Conservation (phyloP, 106 monocot genomes). For the Chionographis japonica region DNA sequence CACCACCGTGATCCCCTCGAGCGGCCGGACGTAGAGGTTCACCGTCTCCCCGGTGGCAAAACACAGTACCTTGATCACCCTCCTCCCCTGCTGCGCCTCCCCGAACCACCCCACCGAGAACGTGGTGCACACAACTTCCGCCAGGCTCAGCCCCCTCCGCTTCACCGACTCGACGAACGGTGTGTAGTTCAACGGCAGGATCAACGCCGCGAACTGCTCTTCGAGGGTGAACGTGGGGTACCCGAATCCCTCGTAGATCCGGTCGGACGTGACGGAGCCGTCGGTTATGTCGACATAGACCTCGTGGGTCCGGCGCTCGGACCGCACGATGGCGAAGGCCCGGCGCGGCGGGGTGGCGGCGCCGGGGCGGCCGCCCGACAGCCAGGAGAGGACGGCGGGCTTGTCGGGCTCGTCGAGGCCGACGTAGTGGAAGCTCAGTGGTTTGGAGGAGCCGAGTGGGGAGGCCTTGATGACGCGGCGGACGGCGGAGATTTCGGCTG, state of each 20-base stretch:
- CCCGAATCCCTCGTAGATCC: constrained; percentile 30
- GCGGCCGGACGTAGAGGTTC: constrained; percentile 53
- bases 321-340: constrained; percentile 48
- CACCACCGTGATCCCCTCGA: constrained; percentile 58
- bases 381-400: constrained; percentile 28
- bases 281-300: constrained; percentile 32
- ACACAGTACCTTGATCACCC: constrained; percentile 45
- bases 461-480: constrained; percentile 25
- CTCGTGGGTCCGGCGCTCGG: constrained; percentile 34
- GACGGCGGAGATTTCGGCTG: constrained; percentile 35
- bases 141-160: constrained; percentile 29
- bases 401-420: constrained; percentile 79
- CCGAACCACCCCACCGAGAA: constrained; percentile 73
- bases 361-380: background rate
- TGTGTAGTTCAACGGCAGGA: constrained; percentile 39
- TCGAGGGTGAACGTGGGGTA: constrained; percentile 44
- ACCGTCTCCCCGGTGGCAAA: constrained; percentile 40
- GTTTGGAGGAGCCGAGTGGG: constrained; percentile 8
- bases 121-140: constrained; percentile 38
- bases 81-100: constrained; percentile 17
- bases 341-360: constrained; percentile 21
- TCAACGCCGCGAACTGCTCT: constrained; percentile 34
- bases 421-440: constrained; percentile 63
- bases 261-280: constrained; percentile 22
- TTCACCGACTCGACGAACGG: constrained; percentile 57